These are phyloP conservation scores for Metschnikowia lunata DNA, from an alignment of 805 yeast genomes.

Conservation along the genomic window DNA sequence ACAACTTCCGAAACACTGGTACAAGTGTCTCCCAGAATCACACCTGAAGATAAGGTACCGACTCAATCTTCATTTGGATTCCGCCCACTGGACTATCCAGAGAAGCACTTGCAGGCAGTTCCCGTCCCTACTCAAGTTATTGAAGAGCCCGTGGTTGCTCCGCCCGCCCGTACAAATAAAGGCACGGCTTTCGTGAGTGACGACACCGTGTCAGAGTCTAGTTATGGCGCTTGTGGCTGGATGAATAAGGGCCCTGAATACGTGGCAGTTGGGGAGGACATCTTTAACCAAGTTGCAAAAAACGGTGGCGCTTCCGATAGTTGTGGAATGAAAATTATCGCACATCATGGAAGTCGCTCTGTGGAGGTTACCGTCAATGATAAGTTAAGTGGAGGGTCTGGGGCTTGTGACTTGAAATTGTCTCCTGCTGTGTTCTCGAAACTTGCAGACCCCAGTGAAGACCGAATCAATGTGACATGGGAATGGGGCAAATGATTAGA, in stretches of 20 bases:
- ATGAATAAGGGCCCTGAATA: not conserved
- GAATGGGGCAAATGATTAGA: constrained; percentile 18
- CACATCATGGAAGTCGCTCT: constrained; percentile 44
- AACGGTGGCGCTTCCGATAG: constrained; percentile 39
- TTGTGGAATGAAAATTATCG: constrained; percentile 51
- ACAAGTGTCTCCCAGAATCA: too few relatives aligned
- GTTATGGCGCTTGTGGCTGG: not conserved
- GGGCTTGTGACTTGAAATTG: constrained; percentile 46
- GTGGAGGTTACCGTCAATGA: constrained; percentile 57
- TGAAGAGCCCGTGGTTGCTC: not conserved
- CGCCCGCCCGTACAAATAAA: not conserved
- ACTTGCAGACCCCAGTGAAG: constrained; percentile 48
- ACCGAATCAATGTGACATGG: constrained; percentile 57
- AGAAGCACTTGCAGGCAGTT: not conserved
- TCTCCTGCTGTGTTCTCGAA: constrained; percentile 54
- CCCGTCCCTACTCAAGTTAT: not conserved
- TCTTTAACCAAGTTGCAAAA: constrained; percentile 23
- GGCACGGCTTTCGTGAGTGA: not conserved
- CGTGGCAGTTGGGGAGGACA: not conserved
- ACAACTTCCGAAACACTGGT: too few relatives aligned
- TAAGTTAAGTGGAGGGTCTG: constrained; percentile 52
- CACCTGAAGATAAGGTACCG: too few relatives aligned
- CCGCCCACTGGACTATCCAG: too few relatives aligned
- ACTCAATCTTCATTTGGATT: too few relatives aligned
- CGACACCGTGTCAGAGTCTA: not conserved